Base-by-base conservation (phyloP, 805 yeast genomes). In the Myxozyma melibiosi region DNA sequence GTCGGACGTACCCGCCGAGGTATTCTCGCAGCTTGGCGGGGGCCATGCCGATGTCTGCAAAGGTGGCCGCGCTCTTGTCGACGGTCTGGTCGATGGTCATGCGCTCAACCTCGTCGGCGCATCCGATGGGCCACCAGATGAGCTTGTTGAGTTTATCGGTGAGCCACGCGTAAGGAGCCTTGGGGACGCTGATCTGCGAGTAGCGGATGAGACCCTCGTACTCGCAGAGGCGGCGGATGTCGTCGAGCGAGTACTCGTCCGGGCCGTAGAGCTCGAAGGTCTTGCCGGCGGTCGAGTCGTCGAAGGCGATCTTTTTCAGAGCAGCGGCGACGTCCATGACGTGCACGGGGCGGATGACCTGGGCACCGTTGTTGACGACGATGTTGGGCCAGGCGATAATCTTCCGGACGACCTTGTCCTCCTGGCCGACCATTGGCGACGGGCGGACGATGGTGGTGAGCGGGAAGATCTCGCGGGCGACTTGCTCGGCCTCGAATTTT, bases 401-500 rank as follows among this genome's bases (percentile, higher is more conserved):
- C 68, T 78, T 78, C 73, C 83, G 84, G 66, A 88, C 76, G 68
- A 89, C 81, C 59, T 80, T 76, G 70, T 86, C 90, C 70, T 85
- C 86, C 67, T 84, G 77, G 31, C 94, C 94, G 68, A 74, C 88
- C 82, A 88, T 79, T 48, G 88, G 88, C 24, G 86, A 83, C 5
- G 96, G 96, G 72, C 96, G 83, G 30, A 88, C 94, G 67, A 89
- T 88, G 18, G 96, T 88, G 47, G 88, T 78, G 67, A 83, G 86
- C 27, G 96, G 95, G 53, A 80, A 71, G 44, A 80, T 80, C 40
- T 82, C 88, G 58, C 80, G 76, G 25, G 85, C 95, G 31, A 80
- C 81, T 67, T 81, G 78, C 74, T 89, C 96, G 56, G 87, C 91
- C 46, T 84, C 64, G 40, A 28, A 61, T 75, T 89, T 89, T 38